Evolutionary conservation across 2,329 filamentous ascomycete species (phyloP).

Genomic region (Aspergillus sp.): DNA sequence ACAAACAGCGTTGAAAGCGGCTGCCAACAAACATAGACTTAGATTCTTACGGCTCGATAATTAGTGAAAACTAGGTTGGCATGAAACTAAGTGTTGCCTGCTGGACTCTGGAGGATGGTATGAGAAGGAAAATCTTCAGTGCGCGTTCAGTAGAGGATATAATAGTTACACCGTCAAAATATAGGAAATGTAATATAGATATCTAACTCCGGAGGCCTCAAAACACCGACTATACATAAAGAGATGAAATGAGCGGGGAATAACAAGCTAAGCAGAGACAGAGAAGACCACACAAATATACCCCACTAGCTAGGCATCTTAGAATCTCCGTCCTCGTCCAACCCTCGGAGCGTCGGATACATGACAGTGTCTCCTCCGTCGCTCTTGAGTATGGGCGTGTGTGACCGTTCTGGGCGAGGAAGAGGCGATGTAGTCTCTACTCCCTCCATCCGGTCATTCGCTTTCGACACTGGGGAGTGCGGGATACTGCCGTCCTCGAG

Average conservation of each 20-base stretch:
- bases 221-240: slow-evolving; percentile 2
- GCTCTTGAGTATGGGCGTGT: slow-evolving; percentile 25
- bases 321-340: slow-evolving; percentile 42
- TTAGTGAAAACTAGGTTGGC: not conserved
- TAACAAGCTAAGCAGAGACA: slow-evolving; percentile 10
- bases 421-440: slow-evolving; percentile 44
- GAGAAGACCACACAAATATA: slow-evolving; percentile 10
- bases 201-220: not conserved
- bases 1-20: slow-evolving; percentile 11
- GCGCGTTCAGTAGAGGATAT: slow-evolving; percentile 6
- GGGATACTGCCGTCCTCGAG: slow-evolving; percentile 14
- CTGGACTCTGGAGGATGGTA: not conserved
- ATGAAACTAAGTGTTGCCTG: not conserved
- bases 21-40: not conserved
- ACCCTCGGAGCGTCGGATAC: slow-evolving; percentile 38
- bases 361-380: slow-evolving; percentile 35
- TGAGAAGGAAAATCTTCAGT: not conserved
- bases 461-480: slow-evolving; percentile 26
- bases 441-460: slow-evolving; percentile 35
- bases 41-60: not conserved
- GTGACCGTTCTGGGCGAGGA: slow-evolving; percentile 40
- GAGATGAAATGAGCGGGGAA: not conserved
- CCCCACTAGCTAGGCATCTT: slow-evolving; percentile 39
- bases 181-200: slow-evolving; percentile 12
- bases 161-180: slow-evolving; percentile 14